Conservation (phyloP, 306 rosid genomes). For the Begonia masoniana region DNA sequence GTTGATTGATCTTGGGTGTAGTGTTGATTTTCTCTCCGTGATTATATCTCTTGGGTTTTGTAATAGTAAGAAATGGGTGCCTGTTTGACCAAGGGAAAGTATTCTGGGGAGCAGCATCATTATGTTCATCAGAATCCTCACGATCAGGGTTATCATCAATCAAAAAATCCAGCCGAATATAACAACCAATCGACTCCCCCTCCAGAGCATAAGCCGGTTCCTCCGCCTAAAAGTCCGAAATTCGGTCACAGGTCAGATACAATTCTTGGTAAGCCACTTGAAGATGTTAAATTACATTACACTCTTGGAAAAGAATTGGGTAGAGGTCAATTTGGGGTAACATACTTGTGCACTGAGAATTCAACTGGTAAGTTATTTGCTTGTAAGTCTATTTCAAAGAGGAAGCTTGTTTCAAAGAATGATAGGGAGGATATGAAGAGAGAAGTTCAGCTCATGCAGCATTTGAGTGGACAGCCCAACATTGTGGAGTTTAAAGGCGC, state of each 20-base stretch:
- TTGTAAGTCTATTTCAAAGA: constrained; percentile 74
- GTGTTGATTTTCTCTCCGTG: too few species aligned
- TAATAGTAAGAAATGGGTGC: too few species aligned
- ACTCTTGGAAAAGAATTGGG: constrained; percentile 65
- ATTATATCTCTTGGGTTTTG: too few species aligned
- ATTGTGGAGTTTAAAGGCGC: constrained; percentile 77
- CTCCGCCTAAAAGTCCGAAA: not conserved
- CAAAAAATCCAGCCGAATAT: too few species aligned
- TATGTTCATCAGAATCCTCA: too few species aligned
- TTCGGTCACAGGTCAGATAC: constrained; percentile 15
- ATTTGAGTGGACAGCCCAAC: constrained; percentile 77
- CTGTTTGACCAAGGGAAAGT: too few species aligned
- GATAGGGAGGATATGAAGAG: constrained; percentile 71
- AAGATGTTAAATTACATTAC: constrained; percentile 49
- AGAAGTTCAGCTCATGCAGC: constrained; percentile 82
- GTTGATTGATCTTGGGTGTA: too few species aligned
- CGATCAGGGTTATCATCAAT: too few species aligned
- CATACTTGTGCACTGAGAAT: constrained; percentile 53
- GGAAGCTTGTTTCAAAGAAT: constrained; percentile 48
- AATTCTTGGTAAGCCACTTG: constrained; percentile 48
- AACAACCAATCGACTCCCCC: too few species aligned
- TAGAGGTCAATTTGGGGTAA: constrained; percentile 84
- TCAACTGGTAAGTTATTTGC: constrained; percentile 55
- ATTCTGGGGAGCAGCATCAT: too few species aligned
- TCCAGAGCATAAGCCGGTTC: too few species aligned